Evolutionary conservation across 2,329 filamentous ascomycete genomes (phyloP).

Genomic region (Penicillium fuscoglaucum): DNA sequence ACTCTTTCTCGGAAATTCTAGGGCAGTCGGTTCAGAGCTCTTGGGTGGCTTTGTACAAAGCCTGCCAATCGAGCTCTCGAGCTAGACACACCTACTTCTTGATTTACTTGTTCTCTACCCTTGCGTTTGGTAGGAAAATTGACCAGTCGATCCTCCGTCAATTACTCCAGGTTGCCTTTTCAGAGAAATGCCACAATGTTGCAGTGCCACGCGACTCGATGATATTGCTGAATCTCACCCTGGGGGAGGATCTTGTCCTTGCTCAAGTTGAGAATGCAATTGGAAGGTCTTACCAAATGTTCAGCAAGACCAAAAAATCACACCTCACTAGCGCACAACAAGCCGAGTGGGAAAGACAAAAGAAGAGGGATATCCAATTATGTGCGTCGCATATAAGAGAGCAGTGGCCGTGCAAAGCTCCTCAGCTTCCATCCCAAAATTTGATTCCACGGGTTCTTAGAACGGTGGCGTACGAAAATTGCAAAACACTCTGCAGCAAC

Average conservation of each 20-base stretch:
- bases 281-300: not conserved
- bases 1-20: not conserved
- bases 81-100: not conserved
- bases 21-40: not conserved
- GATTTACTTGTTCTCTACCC: not conserved
- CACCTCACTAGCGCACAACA: not conserved
- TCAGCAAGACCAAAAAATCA: not conserved
- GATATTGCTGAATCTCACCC: not conserved
- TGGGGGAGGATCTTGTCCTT: not conserved
- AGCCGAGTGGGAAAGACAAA: not conserved
- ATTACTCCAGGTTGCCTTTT: not conserved
- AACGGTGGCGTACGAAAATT: not conserved
- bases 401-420: not conserved
- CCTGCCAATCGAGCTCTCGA: not conserved
- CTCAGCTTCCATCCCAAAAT: not conserved
- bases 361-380: not conserved
- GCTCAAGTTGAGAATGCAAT: not conserved
- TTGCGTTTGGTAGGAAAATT: not conserved
- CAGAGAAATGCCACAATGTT: not conserved
- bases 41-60: not conserved
- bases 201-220: not conserved
- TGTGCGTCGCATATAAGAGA: not conserved
- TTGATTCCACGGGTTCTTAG: not conserved
- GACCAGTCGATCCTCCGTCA: not conserved
- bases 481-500: not conserved